These are phyloP conservation scores for Entomortierella lignicola DNA, from an alignment of 192 early-diverging fungal species.

Conservation along the genomic window DNA sequence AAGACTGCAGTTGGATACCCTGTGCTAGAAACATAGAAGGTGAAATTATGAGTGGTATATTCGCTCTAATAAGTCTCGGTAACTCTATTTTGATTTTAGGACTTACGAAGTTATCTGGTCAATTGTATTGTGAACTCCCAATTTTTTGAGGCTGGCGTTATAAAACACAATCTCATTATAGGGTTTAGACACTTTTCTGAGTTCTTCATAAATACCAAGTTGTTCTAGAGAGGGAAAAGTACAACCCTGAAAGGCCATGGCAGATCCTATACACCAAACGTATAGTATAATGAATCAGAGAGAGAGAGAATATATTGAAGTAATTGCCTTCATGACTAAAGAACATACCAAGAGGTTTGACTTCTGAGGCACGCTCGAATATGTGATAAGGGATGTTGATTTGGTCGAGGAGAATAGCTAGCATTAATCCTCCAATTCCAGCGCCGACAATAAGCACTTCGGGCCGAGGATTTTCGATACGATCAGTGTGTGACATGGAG, in stretches of 20 bases:
- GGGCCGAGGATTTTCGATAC: too few species aligned
- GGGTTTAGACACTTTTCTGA: not conserved
- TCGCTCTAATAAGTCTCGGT: too few species aligned
- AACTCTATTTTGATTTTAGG: too few species aligned
- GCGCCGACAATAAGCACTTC: conserved; percentile 22
- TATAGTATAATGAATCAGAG: too few species aligned
- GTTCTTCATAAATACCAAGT: not conserved
- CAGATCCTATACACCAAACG: not conserved
- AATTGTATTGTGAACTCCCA: too few species aligned
- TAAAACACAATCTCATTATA: too few species aligned
- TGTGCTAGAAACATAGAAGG: not conserved
- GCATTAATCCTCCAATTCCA: not conserved
- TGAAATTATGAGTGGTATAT: too few species aligned
- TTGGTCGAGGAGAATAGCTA: conserved; percentile 10
- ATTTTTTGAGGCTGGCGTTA: too few species aligned
- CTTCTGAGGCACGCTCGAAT: conserved; percentile 4
- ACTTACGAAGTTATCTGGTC: too few species aligned
- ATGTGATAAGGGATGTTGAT: conserved; percentile 1
- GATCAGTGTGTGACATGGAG: too few species aligned
- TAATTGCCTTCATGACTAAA: too few species aligned
- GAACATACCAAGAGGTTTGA: conserved; percentile 3
- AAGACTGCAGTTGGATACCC: not conserved
- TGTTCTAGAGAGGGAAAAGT: not conserved
- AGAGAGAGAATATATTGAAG: too few species aligned
- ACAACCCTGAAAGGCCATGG: not conserved